Percentiles rank a stretch among this genome's conserved stretches.
These are phyloP conservation scores for Kappamyces sp. DNA, from an alignment of 192 early-diverging fungal genomes.

Conservation along the genomic window DNA sequence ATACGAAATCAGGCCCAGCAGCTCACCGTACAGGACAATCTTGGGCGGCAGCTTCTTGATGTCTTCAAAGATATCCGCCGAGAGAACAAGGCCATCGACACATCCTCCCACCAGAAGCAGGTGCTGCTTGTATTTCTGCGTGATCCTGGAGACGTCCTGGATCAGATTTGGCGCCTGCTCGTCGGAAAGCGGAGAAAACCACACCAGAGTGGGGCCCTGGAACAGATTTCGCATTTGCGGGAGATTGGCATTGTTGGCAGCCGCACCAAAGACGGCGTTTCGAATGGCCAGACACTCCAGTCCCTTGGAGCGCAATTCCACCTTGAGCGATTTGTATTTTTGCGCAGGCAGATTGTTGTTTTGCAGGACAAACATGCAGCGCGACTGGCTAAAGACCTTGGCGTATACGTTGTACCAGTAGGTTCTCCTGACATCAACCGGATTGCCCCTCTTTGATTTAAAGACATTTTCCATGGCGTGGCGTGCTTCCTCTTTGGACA, in stretches of 20 bases:
- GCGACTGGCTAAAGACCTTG: background rate
- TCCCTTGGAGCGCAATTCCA: background rate
- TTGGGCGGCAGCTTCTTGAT: background rate
- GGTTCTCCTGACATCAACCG: background rate
- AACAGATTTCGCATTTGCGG: background rate
- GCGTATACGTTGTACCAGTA: conserved; percentile 6
- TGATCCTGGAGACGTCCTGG: background rate
- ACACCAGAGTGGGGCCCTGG: conserved; percentile 1
- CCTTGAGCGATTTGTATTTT: background rate
- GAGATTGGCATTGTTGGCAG: background rate
- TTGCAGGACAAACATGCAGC: conserved; percentile 12
- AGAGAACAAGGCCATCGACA: background rate
- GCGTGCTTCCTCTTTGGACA: background rate
- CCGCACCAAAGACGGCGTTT: conserved; percentile 1
- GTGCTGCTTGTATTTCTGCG: conserved; percentile 4
- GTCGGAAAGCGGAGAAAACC: background rate
- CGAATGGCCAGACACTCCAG: background rate
- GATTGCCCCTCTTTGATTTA: conserved; percentile 5
- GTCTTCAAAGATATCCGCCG: background rate
- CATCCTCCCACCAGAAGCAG: conserved; percentile 4
- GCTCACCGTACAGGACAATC: background rate
- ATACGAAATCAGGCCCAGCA: conserved; percentile 1
- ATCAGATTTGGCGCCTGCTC: background rate
- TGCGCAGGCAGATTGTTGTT: conserved; percentile 3
- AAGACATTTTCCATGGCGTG: conserved; percentile 12